Evolutionary conservation across 2,329 filamentous ascomycete species (phyloP), one percentile per base, ranked within the genome.

Genomic region (Trichoderma hamatum): DNA sequence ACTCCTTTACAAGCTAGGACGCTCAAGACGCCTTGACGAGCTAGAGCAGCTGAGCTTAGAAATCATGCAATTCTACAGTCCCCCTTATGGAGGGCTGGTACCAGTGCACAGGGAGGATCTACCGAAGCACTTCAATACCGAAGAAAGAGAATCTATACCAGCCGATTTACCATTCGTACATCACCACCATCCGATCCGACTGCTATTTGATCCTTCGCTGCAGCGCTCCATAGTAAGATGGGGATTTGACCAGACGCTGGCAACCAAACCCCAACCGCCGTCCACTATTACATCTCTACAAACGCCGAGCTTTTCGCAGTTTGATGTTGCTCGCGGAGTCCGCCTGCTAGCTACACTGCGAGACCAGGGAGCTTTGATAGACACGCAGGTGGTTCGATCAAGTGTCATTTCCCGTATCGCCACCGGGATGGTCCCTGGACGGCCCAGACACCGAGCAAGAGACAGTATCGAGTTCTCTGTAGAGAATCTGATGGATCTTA

Each of bases 41-140:
- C 73, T 87, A 3, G 81, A 84, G 62, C 78, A 78, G 46, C 69
- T 86, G 2, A 79, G 79, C 14, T 71, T 83, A 16, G 80, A 84
- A 56, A 73, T 87, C 59, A 76, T 83, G 11, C 74, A 81, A 21
- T 70, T 82, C 51, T 82, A 84, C 71, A 72, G 72, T 28, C 73
- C 73, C 67, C 73, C 70, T n/a, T 55, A 72, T 6, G 69, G 73
- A 49, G 76, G 75, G 67, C 74, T 83, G 46, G 76, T 85, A 39
- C 81, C 82, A 0, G 77, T 86, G 32, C 82, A 86, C 67, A 73
- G 76, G 5, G 73, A 75, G 7, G 84, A 88, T 70, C 73, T 84
- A 13, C 85, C 80, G 26, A 46, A 24, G 30, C 34, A 36, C 21
- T 26, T 55, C 9, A 62, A 58, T 30, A 51, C 52, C 13, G 62